Conservation (phyloP, 257 asterid species). For the Solanum boliviense region DNA sequence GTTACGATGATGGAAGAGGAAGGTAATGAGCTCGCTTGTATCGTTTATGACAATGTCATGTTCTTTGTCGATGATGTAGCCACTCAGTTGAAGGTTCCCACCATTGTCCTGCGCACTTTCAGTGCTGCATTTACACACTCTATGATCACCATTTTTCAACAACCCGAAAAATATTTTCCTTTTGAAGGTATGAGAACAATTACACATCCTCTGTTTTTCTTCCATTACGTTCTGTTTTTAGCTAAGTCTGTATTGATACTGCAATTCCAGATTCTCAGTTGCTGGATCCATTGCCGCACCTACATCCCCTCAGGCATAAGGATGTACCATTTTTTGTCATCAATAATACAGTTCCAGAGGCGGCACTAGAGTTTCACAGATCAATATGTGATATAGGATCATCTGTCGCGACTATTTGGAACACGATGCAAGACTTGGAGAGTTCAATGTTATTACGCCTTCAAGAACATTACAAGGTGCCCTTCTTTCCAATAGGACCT, state of each 20-base stretch:
- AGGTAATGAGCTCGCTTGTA: not conserved
- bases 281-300: slow-evolving; percentile 14
- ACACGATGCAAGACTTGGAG: slow-evolving; percentile 10
- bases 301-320: slow-evolving; percentile 15
- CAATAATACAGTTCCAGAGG: not conserved
- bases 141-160: too few species aligned
- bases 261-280: slow-evolving; percentile 15
- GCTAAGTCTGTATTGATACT: not conserved
- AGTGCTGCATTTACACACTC: not conserved
- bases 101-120: not conserved
- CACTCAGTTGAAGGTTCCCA: not conserved
- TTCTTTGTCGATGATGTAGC: not conserved
- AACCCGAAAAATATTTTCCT: not conserved
- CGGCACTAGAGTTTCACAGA: not conserved
- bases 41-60: not conserved
- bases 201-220: not conserved
- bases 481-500: slow-evolving; percentile 52
- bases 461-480: not conserved
- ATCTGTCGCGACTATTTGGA: slow-evolving; percentile 35
- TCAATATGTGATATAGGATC: slow-evolving; percentile 15
- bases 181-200: not conserved
- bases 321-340: slow-evolving; percentile 14
- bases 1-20: not conserved
- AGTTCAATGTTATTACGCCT: not conserved
- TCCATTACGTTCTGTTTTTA: not conserved